Evolutionary conservation across 345 rosid species (phyloP), one percentile per base, ranked within the genome.

Genomic region (Gossypium bickii): DNA sequence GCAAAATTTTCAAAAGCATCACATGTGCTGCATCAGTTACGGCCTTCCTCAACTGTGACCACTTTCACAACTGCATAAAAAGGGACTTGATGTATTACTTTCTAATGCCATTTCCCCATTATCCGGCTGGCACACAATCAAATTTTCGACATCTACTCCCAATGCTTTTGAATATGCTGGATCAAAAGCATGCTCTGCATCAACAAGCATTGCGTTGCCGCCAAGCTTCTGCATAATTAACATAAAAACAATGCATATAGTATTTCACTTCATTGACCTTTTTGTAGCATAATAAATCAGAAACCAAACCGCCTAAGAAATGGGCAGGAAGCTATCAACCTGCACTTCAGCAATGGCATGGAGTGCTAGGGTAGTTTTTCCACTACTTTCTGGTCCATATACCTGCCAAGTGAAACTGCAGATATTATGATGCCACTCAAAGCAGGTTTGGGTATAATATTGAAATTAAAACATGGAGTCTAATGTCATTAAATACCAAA

Each of bases 161-260:
- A 92, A 58, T 69, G 98, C 91, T 85, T 90, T 94, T 66, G 98
- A 94, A 83, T 94, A 94, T 38, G 98, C 76, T 52, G 97, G 97
- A 85, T 94, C 98, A 86, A 94, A 94, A 78, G 98, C 98, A 77
- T 94, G 98, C 85, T 94, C 98, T 65, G 98, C 98, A 83, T 92
- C 97, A 81, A 94, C 97, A 82, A 92, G 98, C 97, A 92, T 94
- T 17, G 98, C 97, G 79, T 90, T 90, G 84, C 98, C 97, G 71
- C 98, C 98, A 71, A 86, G 83, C 77, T 86, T 94, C 98, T 94
- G 97, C 80, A 85, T 8, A 68, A 68, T 62, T 24, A 79, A 29
- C 34, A 81, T 27, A 74, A 48, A 78, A 80, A 75, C 51, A 52
- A 41, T 15, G 67, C 5, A 48, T 48, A 12, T 13, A 48, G 13